Evolutionary conservation across 2,329 filamentous ascomycete genomes (phyloP).

Genomic region (Cordyceps pruinosa): DNA sequence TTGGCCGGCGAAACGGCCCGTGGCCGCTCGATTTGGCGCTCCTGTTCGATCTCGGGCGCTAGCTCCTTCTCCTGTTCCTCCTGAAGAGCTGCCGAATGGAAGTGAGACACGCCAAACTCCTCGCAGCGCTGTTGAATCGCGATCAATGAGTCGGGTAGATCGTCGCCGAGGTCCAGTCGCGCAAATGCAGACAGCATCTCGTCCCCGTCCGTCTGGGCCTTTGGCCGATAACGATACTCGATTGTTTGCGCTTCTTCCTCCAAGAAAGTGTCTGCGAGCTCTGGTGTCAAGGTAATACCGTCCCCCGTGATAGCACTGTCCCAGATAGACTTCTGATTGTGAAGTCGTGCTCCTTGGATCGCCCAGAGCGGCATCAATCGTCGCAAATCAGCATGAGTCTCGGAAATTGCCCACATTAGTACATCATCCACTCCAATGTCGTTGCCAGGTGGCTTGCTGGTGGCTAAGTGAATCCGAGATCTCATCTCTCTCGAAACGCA

Average conservation of each 20-base stretch:
- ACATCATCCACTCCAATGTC: constrained; percentile 45
- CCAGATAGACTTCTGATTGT: constrained; percentile 35
- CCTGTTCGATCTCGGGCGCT: constrained; percentile 54
- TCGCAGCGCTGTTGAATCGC: not conserved
- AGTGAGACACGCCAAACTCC: not conserved
- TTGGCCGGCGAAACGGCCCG: constrained; percentile 26
- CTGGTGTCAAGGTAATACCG: not conserved
- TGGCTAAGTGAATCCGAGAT: constrained; percentile 37
- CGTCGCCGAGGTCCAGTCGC: not conserved
- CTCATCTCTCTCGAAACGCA: constrained; percentile 53
- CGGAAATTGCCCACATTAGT: constrained; percentile 49
- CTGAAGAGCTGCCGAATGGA: not conserved
- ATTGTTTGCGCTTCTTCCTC: constrained; percentile 5
- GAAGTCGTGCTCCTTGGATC: constrained; percentile 47
- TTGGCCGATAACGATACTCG: not conserved
- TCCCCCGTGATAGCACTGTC: not conserved
- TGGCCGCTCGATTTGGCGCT: constrained; percentile 49
- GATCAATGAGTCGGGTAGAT: not conserved
- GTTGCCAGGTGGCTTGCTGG: constrained; percentile 6
- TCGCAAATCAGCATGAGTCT: constrained; percentile 45
- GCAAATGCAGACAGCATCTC: not conserved
- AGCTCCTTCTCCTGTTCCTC: constrained; percentile 67
- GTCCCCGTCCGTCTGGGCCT: not conserved
- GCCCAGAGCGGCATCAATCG: constrained; percentile 54
- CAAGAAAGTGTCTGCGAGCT: not conserved